Conservation (phyloP, 176 grass and related monocot species). For the Alopecurus myosuroides region DNA sequence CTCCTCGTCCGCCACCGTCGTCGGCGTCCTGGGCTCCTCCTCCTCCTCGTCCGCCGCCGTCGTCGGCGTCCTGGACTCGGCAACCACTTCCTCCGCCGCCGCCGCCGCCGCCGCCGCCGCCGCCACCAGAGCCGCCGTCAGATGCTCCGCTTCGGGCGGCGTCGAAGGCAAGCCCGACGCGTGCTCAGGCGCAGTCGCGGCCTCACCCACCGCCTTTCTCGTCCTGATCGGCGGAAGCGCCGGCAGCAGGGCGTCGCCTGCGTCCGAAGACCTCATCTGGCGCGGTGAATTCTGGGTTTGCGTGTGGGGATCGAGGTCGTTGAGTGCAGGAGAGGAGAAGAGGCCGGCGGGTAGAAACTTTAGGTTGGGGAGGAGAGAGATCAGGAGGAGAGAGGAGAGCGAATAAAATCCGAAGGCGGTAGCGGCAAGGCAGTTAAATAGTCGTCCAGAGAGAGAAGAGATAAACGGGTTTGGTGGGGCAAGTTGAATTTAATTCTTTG, state of each 20-base stretch:
- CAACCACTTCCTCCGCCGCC: not conserved
- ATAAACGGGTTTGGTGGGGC: not conserved
- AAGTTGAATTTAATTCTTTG: not conserved
- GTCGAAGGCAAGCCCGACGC: not conserved
- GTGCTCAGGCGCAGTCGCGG: not conserved
- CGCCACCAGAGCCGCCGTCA: not conserved
- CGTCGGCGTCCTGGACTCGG: not conserved
- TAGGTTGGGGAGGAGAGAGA: not conserved
- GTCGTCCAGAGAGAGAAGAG: not conserved
- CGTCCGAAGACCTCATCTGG: constrained; percentile 28
- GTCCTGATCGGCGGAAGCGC: constrained; percentile 37
- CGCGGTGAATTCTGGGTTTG: not conserved
- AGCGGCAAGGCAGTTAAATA: constrained; percentile 55
- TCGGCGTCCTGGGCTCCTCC: not conserved
- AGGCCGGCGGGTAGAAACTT: not conserved
- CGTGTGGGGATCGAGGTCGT: not conserved
- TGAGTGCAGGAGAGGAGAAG: not conserved
- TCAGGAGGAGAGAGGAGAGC: not conserved
- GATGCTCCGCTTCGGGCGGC: not conserved
- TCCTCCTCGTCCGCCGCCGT: not conserved
- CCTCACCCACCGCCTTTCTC: not conserved
- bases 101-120: not conserved
- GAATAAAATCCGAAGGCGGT: not conserved
- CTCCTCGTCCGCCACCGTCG: not conserved
- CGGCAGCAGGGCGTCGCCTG: constrained; percentile 10